These are phyloP conservation scores for Euphorbia schlechtendalii DNA, from an alignment of 441 rosid species.

Conservation along the genomic window DNA sequence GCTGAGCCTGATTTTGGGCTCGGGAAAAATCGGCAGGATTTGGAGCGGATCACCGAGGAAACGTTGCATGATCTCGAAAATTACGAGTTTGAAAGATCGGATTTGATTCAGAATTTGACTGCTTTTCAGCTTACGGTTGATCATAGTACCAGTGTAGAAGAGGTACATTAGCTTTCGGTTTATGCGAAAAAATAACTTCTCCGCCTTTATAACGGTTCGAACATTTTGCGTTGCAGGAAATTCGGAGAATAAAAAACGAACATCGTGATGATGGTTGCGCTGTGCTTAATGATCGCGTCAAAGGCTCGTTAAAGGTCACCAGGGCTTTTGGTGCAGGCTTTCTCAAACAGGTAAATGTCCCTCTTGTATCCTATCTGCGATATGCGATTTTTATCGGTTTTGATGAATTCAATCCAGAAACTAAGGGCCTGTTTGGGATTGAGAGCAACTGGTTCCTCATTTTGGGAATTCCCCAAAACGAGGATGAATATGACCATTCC, in stretches of 20 bases:
- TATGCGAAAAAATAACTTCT: no score
- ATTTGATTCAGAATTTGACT: slow-evolving; percentile 22
- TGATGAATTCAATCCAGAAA: no score
- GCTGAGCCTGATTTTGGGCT: not conserved
- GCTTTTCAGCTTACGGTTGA: slow-evolving; percentile 74
- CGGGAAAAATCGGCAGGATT: slow-evolving; percentile 50
- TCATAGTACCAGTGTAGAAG: slow-evolving; percentile 70
- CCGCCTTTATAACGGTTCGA: no score
- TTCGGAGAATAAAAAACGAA: slow-evolving; percentile 63
- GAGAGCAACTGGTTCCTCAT: no score
- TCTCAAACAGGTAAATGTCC: slow-evolving; percentile 71
- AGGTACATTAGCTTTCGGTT: slow-evolving; percentile 42
- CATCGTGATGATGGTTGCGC: slow-evolving; percentile 71
- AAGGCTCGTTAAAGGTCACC: slow-evolving; percentile 89
- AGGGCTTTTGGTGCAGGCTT: slow-evolving; percentile 97
- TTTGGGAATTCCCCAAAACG: no score
- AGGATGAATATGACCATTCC: no score
- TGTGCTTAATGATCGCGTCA: slow-evolving; percentile 71
- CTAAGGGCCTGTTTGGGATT: no score
- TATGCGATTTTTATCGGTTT: no score
- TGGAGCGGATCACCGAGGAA: slow-evolving; percentile 67
- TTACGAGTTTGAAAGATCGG: slow-evolving; percentile 25
- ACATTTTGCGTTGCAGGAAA: slow-evolving; percentile 52
- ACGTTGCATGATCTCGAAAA: slow-evolving; percentile 48
- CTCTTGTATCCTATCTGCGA: no score